A percentile compares a stretch with the other conserved stretches of the same genome.
Evolutionary conservation across 2,329 filamentous ascomycete genomes (phyloP).

Genomic region (Colletotrichum plurivorum): DNA sequence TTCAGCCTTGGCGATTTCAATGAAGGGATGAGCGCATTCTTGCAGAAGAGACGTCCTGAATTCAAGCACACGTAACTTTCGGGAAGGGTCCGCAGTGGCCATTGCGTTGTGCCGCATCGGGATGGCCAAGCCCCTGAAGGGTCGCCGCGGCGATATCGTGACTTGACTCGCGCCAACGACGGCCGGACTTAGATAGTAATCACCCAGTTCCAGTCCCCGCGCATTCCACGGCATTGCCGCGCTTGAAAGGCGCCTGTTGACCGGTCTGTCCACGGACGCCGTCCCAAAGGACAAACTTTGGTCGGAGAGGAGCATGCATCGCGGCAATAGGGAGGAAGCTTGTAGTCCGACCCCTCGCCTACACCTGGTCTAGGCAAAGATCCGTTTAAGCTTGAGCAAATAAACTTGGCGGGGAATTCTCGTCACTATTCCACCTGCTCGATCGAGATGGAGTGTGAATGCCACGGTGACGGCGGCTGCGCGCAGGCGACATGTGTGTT

Average conservation of each 20-base stretch:
- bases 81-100: slow-evolving; percentile 9
- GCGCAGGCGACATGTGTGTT: no score
- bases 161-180: slow-evolving; percentile 17
- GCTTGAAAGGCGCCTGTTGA: slow-evolving; percentile 9
- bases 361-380: slow-evolving; percentile 12
- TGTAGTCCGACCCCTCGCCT: neutral
- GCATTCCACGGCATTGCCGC: neutral
- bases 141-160: slow-evolving; percentile 10
- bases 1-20: slow-evolving; percentile 56
- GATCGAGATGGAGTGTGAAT: slow-evolving; percentile 14
- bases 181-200: neutral
- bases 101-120: neutral
- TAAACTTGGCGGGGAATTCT: slow-evolving; percentile 6
- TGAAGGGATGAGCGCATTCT: slow-evolving; percentile 57
- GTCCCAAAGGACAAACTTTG: no score
- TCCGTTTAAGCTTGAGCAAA: slow-evolving; percentile 3
- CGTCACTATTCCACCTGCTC: slow-evolving; percentile 18
- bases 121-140: neutral
- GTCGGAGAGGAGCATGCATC: no score
- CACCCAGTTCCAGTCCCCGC: neutral
- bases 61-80: slow-evolving; percentile 42
- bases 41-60: slow-evolving; percentile 53
- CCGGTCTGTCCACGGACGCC: no score
- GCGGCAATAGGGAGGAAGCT: neutral
- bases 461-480: neutral